These are phyloP conservation scores for Lunasporangiospora selenospora DNA, from an alignment of 192 early-diverging fungal genomes.

Conservation along the genomic window DNA sequence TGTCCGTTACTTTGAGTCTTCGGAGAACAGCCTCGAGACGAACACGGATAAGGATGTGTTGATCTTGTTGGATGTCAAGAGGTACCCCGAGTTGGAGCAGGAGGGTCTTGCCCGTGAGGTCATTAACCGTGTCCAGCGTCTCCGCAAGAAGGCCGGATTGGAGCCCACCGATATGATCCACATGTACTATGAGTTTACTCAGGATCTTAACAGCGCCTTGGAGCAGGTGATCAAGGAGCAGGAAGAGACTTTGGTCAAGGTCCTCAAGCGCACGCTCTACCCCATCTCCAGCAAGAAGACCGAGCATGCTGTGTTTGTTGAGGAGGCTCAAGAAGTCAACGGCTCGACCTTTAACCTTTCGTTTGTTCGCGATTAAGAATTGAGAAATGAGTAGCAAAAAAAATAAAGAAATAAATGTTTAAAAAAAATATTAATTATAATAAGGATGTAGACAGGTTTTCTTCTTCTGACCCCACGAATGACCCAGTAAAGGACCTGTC, in stretches of 20 bases:
- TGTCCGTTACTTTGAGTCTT: slow-evolving; percentile 83
- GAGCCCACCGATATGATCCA: slow-evolving; percentile 86
- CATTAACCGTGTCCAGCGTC: slow-evolving; percentile 94
- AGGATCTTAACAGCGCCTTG: slow-evolving; percentile 74
- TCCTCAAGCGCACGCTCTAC: slow-evolving; percentile 75
- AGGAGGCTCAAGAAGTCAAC: slow-evolving; percentile 88
- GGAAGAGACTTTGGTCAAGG: slow-evolving; percentile 71
- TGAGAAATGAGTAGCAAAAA: too few species aligned
- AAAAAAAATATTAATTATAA: too few species aligned
- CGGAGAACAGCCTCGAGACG: slow-evolving; percentile 73
- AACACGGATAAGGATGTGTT: slow-evolving; percentile 83
- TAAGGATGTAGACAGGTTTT: slow-evolving; percentile 38
- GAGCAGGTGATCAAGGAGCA: slow-evolving; percentile 75
- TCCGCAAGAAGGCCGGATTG: slow-evolving; percentile 95
- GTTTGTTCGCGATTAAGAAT: slow-evolving; percentile 58
- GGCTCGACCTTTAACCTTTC: slow-evolving; percentile 79
- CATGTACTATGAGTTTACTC: slow-evolving; percentile 81
- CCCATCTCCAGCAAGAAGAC: slow-evolving; percentile 37
- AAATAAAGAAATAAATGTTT: too few species aligned
- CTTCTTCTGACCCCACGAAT: slow-evolving; percentile 44
- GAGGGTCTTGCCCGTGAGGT: slow-evolving; percentile 95
- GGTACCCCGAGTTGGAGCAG: slow-evolving; percentile 83
- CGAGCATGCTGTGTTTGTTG: slow-evolving; percentile 67
- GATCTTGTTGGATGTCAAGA: slow-evolving; percentile 84
- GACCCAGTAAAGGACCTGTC: slow-evolving; percentile 40